These are phyloP conservation scores for Corchorus capsularis DNA, from an alignment of 345 rosid genomes.

Conservation along the genomic window DNA sequence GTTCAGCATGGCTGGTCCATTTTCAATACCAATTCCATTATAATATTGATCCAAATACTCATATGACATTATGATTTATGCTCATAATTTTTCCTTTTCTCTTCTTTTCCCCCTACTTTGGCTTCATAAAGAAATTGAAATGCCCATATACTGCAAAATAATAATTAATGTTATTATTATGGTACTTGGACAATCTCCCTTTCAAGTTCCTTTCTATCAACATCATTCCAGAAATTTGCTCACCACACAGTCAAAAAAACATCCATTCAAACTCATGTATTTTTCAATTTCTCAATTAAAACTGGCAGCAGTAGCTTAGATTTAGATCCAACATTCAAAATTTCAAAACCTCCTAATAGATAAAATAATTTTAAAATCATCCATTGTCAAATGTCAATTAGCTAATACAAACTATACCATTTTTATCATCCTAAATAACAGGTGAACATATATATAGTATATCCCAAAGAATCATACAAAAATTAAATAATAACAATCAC, in stretches of 20 bases:
- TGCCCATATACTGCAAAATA: background rate
- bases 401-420: background rate
- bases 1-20: no score
- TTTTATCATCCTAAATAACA: conserved; percentile 15
- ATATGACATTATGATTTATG: no score
- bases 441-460: background rate
- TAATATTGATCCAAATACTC: no score
- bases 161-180: background rate
- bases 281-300: background rate
- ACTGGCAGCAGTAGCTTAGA: background rate
- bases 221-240: background rate
- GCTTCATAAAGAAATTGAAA: background rate
- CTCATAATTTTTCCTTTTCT: no score
- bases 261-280: background rate
- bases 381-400: background rate
- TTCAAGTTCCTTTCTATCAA: conserved; percentile 1
- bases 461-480: conserved; percentile 32
- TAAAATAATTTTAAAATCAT: conserved; percentile 3
- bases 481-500: background rate
- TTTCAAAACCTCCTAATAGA: conserved; percentile 18
- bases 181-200: background rate
- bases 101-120: background rate
- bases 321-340: conserved; percentile 29
- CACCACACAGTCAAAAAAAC: background rate
- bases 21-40: no score